Conservation (phyloP, 2,329 filamentous ascomycete genomes). For the Blumeria graminis region DNA sequence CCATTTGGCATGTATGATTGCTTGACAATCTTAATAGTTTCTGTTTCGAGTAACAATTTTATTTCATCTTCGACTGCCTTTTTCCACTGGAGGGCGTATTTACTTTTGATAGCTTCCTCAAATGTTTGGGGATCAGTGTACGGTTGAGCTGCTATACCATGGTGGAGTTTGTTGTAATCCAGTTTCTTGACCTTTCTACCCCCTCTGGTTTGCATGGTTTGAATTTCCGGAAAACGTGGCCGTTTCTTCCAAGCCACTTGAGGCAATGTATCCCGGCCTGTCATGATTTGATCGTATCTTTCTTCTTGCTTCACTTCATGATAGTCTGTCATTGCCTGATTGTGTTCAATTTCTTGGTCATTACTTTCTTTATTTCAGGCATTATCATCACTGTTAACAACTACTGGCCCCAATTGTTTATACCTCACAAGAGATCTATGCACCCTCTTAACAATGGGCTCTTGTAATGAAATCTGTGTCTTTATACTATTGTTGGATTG, state of each 20-base stretch:
- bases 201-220: background rate
- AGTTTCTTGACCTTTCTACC: background rate
- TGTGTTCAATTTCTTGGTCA: too few relatives aligned
- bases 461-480: too few relatives aligned
- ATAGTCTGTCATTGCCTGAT: too few relatives aligned
- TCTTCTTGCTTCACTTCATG: background rate
- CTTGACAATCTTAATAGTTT: background rate
- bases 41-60: background rate
- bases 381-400: too few relatives aligned
- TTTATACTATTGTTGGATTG: too few relatives aligned
- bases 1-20: background rate
- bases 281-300: constrained; percentile 1
- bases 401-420: too few relatives aligned
- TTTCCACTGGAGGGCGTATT: background rate
- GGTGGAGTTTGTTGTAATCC: background rate
- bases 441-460: too few relatives aligned
- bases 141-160: background rate
- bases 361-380: too few relatives aligned
- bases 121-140: background rate
- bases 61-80: background rate
- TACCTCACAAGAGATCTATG: too few relatives aligned
- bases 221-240: background rate
- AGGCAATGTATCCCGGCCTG: background rate
- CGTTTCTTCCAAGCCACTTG: background rate
- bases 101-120: background rate